These are phyloP conservation scores for Grigorovia transvaalensis DNA, from an alignment of 805 yeast species.

Conservation along the genomic window DNA sequence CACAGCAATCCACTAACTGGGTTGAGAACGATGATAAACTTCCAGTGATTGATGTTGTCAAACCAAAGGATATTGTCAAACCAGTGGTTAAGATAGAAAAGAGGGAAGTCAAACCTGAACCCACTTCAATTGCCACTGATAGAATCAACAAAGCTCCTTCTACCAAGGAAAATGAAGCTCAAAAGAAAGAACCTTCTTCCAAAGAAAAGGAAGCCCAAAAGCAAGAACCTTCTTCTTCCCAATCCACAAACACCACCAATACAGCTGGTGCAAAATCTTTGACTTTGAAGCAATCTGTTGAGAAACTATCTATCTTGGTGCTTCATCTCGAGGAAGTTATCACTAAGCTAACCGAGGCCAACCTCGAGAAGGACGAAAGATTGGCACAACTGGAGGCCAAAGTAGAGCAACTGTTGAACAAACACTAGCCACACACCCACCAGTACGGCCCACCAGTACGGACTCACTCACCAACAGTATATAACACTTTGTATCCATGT, in stretches of 20 bases:
- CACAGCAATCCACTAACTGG: constrained; percentile 26
- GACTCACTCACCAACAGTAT: background rate
- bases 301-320: constrained; percentile 51
- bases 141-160: background rate
- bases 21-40: constrained; percentile 25
- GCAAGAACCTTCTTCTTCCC: constrained; percentile 1
- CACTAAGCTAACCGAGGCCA: constrained; percentile 39
- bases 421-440: background rate
- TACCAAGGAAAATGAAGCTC: constrained; percentile 6
- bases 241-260: constrained; percentile 8
- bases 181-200: constrained; percentile 5
- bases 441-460: no score
- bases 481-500: background rate
- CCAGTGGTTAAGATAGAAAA: constrained; percentile 1
- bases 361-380: constrained; percentile 55
- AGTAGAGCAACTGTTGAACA: constrained; percentile 27
- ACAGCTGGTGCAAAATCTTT: constrained; percentile 35
- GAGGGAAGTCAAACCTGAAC: constrained; percentile 9
- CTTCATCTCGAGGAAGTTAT: constrained; percentile 48
- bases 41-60: background rate
- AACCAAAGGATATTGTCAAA: constrained; percentile 2
- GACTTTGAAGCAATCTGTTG: constrained; percentile 63
- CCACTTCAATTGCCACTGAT: constrained; percentile 7
- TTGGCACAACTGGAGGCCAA: constrained; percentile 49
- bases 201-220: constrained; percentile 7